phyloP scores from a whole-genome alignment of 768 basidiomycete genomes.

The Fistulinella prunicolor region DNA sequence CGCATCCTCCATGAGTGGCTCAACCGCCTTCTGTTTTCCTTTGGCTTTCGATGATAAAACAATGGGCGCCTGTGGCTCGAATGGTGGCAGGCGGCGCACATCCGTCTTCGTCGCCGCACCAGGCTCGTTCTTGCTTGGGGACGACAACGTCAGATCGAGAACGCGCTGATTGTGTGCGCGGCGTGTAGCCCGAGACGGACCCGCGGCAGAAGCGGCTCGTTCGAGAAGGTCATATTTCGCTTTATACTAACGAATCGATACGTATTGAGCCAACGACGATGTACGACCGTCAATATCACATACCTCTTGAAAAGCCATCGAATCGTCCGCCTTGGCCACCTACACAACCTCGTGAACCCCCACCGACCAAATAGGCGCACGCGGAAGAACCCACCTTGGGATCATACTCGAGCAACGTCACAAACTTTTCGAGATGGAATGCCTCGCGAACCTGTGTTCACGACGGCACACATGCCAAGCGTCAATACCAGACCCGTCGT shows the following conservation, averaged over 20 bases:
- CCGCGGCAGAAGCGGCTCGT: conserved; percentile 38
- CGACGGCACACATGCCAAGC: neutral
- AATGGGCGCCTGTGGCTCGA: neutral
- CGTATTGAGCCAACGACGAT: neutral
- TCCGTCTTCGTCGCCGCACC: conserved; percentile 11
- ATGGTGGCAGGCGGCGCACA: conserved; percentile 6
- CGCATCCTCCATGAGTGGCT: conserved; percentile 10
- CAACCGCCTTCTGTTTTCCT: conserved; percentile 32
- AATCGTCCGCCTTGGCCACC: conserved; percentile 72
- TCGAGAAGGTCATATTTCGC: conserved; percentile 58
- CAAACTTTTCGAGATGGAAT: conserved; percentile 86
- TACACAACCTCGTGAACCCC: conserved; percentile 26
- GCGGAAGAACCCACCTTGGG: conserved; percentile 50
- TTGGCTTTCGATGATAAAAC: conserved; percentile 28
- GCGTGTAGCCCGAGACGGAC: conserved; percentile 58
- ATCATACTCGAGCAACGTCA: conserved; percentile 71
- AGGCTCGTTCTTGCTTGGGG: conserved; percentile 16
- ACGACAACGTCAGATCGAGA: conserved; percentile 38
- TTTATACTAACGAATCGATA: conserved; percentile 48
- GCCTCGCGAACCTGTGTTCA: conserved; percentile 68
- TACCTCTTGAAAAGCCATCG: conserved; percentile 72
- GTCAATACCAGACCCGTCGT: too few species aligned
- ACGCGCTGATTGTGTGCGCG: conserved; percentile 54
- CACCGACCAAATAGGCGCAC: neutral
- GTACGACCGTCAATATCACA: conserved; percentile 20